phyloP scores from a whole-genome alignment of 768 basidiomycete genomes.

The Leucocoprinus leucothites region DNA sequence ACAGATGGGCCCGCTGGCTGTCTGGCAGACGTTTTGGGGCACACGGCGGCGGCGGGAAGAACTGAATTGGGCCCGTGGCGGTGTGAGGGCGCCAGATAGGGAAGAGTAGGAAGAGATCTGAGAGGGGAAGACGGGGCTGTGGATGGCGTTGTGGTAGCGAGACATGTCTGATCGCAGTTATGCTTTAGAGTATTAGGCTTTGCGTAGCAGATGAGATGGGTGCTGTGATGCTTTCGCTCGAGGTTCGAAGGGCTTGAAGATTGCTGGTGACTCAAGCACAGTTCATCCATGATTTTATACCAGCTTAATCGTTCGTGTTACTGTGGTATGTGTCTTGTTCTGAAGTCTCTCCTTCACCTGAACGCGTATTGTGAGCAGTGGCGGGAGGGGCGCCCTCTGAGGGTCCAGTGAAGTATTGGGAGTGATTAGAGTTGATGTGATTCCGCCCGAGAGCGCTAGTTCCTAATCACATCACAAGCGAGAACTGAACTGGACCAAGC shows the following conservation, averaged over 20 bases:
- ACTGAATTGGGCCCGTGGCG: background rate
- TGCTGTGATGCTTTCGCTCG: background rate
- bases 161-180: slow-evolving; percentile 11
- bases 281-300: slow-evolving; percentile 7
- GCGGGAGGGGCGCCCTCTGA: background rate
- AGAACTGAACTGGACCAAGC: too few species aligned
- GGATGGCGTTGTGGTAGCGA: slow-evolving; percentile 12
- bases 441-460: background rate
- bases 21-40: slow-evolving; percentile 14
- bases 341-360: background rate
- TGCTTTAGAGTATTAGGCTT: slow-evolving; percentile 5
- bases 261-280: background rate
- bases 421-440: background rate
- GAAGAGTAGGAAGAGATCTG: slow-evolving; percentile 11
- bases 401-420: background rate
- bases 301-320: background rate
- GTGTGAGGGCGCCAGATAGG: slow-evolving; percentile 8
- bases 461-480: background rate
- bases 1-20: slow-evolving; percentile 21
- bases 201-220: background rate
- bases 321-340: background rate
- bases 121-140: slow-evolving; percentile 10
- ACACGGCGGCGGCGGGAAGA: slow-evolving; percentile 4
- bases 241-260: slow-evolving; percentile 1
- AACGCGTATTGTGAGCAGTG: background rate